Conservation (phyloP, 768 basidiomycete genomes). For the Cystobasidium onofrii region DNA sequence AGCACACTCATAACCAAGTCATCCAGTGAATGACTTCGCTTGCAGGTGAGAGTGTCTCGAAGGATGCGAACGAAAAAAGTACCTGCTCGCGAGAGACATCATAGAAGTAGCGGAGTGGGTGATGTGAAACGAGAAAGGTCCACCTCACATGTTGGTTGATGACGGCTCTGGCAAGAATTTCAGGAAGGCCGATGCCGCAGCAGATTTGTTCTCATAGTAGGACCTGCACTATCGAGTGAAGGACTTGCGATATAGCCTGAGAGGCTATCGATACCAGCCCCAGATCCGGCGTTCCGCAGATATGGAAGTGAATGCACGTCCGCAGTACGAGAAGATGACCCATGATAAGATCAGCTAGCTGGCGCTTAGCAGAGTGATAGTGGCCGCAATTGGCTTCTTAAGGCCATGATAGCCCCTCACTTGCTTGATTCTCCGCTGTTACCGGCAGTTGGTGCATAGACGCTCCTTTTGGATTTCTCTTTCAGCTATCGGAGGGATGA, state of each 20-base stretch:
- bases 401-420: too few species aligned
- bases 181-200: conserved; percentile 41
- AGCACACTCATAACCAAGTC: conserved; percentile 35
- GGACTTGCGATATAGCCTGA: conserved; percentile 39
- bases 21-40: conserved; percentile 37
- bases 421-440: too few species aligned
- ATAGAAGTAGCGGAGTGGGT: not conserved
- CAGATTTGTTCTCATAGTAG: conserved; percentile 38
- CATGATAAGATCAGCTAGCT: conserved; percentile 41
- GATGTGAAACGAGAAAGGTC: too few species aligned
- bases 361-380: conserved; percentile 41
- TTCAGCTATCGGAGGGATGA: conserved; percentile 43
- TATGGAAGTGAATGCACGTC: too few species aligned
- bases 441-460: too few species aligned
- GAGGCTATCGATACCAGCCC: not conserved
- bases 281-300: too few species aligned
- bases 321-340: conserved; percentile 43
- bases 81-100: conserved; percentile 39
- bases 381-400: conserved; percentile 42
- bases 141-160: conserved; percentile 20
- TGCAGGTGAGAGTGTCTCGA: conserved; percentile 39
- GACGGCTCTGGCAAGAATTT: conserved; percentile 35
- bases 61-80: conserved; percentile 40
- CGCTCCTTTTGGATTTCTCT: conserved; percentile 44
- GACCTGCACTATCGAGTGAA: conserved; percentile 43